Conservation (phyloP, 1,139 yeast genomes). For the Geotrichum klebahnii region DNA sequence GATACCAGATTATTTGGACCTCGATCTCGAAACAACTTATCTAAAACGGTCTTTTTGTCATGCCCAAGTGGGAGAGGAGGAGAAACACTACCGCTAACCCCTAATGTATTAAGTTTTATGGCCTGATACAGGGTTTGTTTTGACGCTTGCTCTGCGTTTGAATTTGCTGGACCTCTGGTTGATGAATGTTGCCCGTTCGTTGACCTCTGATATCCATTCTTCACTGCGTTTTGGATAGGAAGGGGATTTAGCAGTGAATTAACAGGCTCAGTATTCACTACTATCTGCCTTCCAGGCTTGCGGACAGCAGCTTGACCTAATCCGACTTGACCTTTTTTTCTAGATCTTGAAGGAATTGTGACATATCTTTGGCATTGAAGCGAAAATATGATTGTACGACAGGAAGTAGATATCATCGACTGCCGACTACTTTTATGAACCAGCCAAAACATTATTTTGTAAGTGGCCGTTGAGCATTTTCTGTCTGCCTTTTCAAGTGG, state of each 20-base stretch:
- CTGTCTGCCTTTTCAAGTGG: too few species aligned
- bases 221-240: not conserved
- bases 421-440: not conserved
- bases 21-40: slow-evolving; percentile 20
- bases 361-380: not conserved
- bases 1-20: slow-evolving; percentile 3
- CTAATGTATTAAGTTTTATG: not conserved
- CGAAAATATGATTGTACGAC: too few species aligned
- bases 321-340: not conserved
- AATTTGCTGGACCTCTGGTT: not conserved
- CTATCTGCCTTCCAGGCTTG: slow-evolving; percentile 1
- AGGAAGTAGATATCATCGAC: not conserved
- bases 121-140: too few species aligned
- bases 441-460: slow-evolving; percentile 7
- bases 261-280: not conserved
- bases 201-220: not conserved
- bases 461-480: too few species aligned
- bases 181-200: too few species aligned
- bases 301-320: not conserved
- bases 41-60: slow-evolving; percentile 2
- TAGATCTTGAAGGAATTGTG: not conserved
- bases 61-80: not conserved
- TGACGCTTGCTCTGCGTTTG: not conserved
- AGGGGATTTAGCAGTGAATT: slow-evolving; percentile 3
- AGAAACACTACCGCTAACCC: not conserved